Evolutionary conservation across 768 basidiomycete species (phyloP).

Genomic region (Cystobasidium tubakii): DNA sequence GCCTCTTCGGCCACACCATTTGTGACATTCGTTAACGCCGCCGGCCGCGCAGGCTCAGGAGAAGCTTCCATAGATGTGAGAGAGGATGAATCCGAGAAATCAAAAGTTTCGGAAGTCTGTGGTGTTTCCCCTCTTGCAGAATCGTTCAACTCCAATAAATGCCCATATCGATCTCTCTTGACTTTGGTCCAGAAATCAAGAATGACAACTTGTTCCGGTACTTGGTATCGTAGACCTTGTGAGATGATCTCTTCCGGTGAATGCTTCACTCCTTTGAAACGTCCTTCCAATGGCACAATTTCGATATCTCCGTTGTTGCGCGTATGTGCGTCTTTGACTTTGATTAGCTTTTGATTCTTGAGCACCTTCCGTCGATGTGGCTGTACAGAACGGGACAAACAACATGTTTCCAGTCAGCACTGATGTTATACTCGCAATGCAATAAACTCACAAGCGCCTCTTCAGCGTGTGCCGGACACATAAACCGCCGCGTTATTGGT

Average conservation of each 20-base stretch:
- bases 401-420: slow-evolving; percentile 14
- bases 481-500: slow-evolving; percentile 84
- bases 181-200: slow-evolving; percentile 90
- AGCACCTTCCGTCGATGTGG: slow-evolving; percentile 69
- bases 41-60: slow-evolving; percentile 13
- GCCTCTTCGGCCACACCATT: background rate
- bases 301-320: slow-evolving; percentile 91
- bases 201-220: slow-evolving; percentile 83
- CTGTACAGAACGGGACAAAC: slow-evolving; percentile 53
- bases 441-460: slow-evolving; percentile 64
- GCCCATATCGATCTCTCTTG: slow-evolving; percentile 30
- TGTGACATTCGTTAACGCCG: background rate
- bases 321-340: slow-evolving; percentile 65
- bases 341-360: slow-evolving; percentile 60
- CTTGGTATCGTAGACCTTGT: slow-evolving; percentile 70
- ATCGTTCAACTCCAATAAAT: background rate
- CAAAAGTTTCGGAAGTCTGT: background rate
- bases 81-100: slow-evolving; percentile 31
- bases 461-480: slow-evolving; percentile 98
- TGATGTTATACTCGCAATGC: background rate
- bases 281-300: slow-evolving; percentile 65
- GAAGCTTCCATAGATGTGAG: slow-evolving; percentile 30
- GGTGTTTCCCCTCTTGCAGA: background rate
- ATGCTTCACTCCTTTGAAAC: slow-evolving; percentile 41
- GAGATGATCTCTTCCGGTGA: slow-evolving; percentile 73